These are phyloP conservation scores for Daldinia caldariorum DNA, from an alignment of 495 filamentous ascomycete species.

Conservation along the genomic window DNA sequence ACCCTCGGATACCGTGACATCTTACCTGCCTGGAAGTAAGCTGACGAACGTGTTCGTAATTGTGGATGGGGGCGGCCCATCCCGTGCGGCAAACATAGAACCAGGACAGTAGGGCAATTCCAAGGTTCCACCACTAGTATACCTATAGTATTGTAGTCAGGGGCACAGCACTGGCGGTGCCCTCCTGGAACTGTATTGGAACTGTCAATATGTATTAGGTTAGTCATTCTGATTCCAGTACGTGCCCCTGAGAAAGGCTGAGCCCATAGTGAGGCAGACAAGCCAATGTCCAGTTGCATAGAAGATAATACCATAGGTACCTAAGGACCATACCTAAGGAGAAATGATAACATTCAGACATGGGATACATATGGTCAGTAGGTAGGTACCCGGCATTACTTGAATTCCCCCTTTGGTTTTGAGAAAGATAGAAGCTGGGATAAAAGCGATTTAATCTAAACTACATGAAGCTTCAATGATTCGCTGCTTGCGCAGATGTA, in stretches of 20 bases:
- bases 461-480: constrained; percentile 7
- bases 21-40: constrained; percentile 19
- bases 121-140: not conserved
- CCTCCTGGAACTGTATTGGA: constrained; percentile 3
- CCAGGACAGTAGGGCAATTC: constrained; percentile 13
- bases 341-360: not conserved
- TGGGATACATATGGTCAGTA: not conserved
- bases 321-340: too few species aligned
- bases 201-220: not conserved
- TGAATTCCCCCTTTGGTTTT: not conserved
- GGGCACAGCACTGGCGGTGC: constrained; percentile 23
- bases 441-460: constrained; percentile 24
- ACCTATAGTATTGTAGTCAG: constrained; percentile 20
- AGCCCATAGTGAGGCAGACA: not conserved
- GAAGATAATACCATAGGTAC: not conserved
- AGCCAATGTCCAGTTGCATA: not conserved
- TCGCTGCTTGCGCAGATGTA: constrained; percentile 36
- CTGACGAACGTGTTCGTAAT: constrained; percentile 26
- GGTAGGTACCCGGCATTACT: too few species aligned
- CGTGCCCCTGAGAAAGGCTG: constrained; percentile 2
- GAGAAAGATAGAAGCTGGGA: not conserved
- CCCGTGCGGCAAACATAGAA: constrained; percentile 29
- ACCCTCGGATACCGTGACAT: constrained; percentile 24
- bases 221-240: not conserved
- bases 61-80: constrained; percentile 30